These are phyloP conservation scores for Ophiostoma angusticollis DNA, from an alignment of 2,329 filamentous ascomycete species.

Conservation along the genomic window DNA sequence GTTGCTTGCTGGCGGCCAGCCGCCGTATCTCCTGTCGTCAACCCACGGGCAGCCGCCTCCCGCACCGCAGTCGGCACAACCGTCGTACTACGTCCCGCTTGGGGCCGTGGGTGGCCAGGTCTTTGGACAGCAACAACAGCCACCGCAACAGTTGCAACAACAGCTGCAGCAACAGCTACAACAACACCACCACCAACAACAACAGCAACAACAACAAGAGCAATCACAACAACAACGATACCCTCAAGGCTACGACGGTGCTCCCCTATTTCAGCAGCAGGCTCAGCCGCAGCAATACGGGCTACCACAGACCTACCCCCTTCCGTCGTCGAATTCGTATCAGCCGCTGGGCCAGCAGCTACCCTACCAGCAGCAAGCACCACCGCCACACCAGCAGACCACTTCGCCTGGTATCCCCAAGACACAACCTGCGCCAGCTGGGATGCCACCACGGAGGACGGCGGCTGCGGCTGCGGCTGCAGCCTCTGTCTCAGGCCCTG, in stretches of 20 bases:
- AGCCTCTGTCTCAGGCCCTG: slow-evolving; percentile 1
- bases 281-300: slow-evolving; percentile 12
- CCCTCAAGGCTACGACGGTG: no score
- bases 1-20: no score
- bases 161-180: slow-evolving; percentile 3
- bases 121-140: background rate
- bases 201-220: background rate
- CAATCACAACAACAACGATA: background rate
- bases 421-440: background rate
- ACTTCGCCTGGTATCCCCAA: background rate
- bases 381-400: background rate
- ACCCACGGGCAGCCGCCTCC: slow-evolving; percentile 13
- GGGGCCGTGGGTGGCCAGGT: background rate
- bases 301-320: slow-evolving; percentile 4
- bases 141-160: background rate
- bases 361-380: slow-evolving; percentile 5
- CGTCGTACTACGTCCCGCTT: slow-evolving; percentile 1
- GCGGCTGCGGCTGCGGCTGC: slow-evolving; percentile 2
- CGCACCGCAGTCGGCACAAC: slow-evolving; percentile 1
- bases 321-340: background rate
- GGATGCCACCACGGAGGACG: slow-evolving; percentile 12
- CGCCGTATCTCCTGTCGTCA: slow-evolving; percentile 9
- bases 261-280: slow-evolving; percentile 1
- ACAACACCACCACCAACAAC: slow-evolving; percentile 7
- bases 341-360: slow-evolving; percentile 3